Percentiles rank a stretch among this genome's conserved stretches.
Evolutionary conservation across 768 basidiomycete species (phyloP).

Genomic region (Brasilioporus rufonigricans): DNA sequence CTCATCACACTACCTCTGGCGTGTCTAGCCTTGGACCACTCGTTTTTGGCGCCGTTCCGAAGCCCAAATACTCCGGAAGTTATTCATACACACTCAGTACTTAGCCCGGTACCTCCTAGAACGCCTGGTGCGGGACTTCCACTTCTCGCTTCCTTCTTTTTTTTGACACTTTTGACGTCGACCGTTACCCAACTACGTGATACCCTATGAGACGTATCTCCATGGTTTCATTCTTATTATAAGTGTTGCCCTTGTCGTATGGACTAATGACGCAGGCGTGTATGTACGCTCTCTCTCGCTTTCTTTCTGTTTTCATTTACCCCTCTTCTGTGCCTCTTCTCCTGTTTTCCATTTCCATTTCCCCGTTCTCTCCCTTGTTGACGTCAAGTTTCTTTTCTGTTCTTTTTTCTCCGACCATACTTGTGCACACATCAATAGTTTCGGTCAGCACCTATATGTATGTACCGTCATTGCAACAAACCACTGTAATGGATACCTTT

Average conservation of each 20-base stretch:
- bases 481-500: constrained; percentile 5
- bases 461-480: constrained; percentile 16
- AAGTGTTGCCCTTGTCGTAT: background rate
- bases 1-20: background rate
- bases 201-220: constrained; percentile 21
- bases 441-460: constrained; percentile 12
- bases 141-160: background rate
- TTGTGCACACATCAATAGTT: constrained; percentile 12
- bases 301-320: background rate
- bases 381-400: too few relatives aligned
- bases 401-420: constrained; percentile 4
- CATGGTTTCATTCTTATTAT: constrained; percentile 14
- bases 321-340: background rate
- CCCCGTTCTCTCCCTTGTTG: background rate
- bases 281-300: background rate
- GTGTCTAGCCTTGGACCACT: background rate
- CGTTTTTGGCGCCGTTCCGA: background rate
- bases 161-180: constrained; percentile 1
- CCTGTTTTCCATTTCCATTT: background rate
- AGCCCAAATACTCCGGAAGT: background rate
- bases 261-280: constrained; percentile 2
- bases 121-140: background rate
- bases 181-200: constrained; percentile 26
- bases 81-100: background rate
- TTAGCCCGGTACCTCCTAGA: background rate